phyloP scores from a whole-genome alignment of 441 rosid species.

The Aquilaria agallochum region DNA sequence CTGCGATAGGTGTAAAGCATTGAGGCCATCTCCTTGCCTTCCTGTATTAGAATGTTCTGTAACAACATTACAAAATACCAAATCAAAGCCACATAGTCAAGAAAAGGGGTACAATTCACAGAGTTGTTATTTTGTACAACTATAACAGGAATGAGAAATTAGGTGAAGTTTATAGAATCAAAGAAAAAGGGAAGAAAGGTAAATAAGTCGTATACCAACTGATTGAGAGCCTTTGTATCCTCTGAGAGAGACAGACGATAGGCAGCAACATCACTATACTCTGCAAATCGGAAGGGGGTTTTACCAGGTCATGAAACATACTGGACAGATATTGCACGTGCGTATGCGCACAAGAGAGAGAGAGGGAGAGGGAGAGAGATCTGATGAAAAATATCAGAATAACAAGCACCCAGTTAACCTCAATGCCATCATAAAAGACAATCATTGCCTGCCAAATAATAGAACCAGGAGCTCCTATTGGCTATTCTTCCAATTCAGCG shows the following conservation, averaged over 20 bases:
- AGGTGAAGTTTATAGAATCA: not conserved
- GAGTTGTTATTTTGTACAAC: not conserved
- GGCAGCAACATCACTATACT: constrained; percentile 92
- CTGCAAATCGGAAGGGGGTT: constrained; percentile 33
- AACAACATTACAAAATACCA: constrained; percentile 17
- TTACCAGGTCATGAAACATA: not conserved
- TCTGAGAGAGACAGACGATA: constrained; percentile 91
- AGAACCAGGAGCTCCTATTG: too few relatives aligned
- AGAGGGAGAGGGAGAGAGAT: too few relatives aligned
- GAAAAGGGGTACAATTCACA: not conserved
- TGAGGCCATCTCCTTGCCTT: constrained; percentile 98
- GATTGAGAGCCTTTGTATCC: constrained; percentile 98
- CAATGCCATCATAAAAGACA: too few relatives aligned
- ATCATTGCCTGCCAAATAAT: too few relatives aligned
- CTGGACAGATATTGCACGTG: not conserved
- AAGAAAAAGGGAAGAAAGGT: not conserved
- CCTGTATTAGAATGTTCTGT: constrained; percentile 89
- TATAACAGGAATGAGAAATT: not conserved
- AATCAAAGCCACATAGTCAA: constrained; percentile 9
- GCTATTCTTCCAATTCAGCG: too few relatives aligned
- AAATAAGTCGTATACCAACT: constrained; percentile 54
- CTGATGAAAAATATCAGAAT: too few relatives aligned
- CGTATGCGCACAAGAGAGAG: not conserved
- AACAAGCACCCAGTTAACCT: too few relatives aligned
- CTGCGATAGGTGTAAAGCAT: constrained; percentile 97